phyloP scores from a whole-genome alignment of 768 basidiomycete genomes.

The Boletales sp. region DNA sequence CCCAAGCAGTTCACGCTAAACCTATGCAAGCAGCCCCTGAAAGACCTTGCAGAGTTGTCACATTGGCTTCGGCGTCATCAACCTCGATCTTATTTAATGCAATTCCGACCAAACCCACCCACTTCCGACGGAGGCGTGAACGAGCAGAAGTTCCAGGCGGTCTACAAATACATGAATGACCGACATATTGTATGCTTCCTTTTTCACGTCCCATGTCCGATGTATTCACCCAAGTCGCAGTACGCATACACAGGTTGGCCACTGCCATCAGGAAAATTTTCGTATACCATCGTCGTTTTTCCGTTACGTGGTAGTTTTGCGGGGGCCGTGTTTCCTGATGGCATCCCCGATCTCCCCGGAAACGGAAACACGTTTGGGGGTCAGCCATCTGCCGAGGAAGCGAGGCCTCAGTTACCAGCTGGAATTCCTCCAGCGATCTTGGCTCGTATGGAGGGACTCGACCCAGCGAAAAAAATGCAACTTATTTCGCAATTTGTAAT shows the following conservation, averaged over 20 bases:
- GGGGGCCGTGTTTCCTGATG: conserved; percentile 51
- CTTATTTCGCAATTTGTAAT: conserved; percentile 11
- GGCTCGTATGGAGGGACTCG: conserved; percentile 22
- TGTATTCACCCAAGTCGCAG: conserved; percentile 26
- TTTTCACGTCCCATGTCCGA: neutral
- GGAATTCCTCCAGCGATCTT: conserved; percentile 10
- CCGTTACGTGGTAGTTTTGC: conserved; percentile 33
- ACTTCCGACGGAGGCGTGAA: conserved; percentile 38
- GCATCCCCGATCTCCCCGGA: conserved; percentile 43
- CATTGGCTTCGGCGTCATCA: conserved; percentile 46
- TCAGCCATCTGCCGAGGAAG: conserved; percentile 3
- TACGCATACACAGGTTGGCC: conserved; percentile 53
- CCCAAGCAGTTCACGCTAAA: conserved; percentile 42
- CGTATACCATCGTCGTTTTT: conserved; percentile 49
- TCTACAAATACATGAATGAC: conserved; percentile 40
- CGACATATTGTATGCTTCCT: conserved; percentile 44
- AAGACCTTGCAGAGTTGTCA: conserved; percentile 38
- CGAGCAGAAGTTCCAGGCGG: conserved; percentile 38
- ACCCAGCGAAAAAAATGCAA: conserved; percentile 20
- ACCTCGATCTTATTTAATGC: conserved; percentile 35
- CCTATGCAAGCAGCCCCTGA: conserved; percentile 39
- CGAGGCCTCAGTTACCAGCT: neutral
- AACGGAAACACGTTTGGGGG: conserved; percentile 13
- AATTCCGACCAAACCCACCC: conserved; percentile 34
- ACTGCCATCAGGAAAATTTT: conserved; percentile 38